Base-by-base conservation (phyloP, 108 stramenopile species). In the Cyclotella atomus region DNA sequence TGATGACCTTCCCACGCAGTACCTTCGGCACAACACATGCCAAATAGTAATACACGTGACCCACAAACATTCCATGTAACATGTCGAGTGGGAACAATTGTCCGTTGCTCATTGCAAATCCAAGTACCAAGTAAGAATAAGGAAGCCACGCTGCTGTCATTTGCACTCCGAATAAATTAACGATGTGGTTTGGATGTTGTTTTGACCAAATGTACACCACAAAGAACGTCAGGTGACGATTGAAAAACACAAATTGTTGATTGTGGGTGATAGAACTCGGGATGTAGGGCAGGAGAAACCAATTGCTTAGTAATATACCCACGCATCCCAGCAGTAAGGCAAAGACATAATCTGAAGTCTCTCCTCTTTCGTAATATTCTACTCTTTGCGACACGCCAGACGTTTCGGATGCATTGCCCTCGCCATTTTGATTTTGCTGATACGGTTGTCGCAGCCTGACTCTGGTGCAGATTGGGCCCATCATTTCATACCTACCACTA, bases 11-110 rank as follows among this genome's bases (percentile, higher is more conserved):
- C 55, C 68, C 61, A 14, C 73, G 73, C 69, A 81, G 36, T 3
- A 81, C 71, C 57, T 28, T 32, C 0, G 83, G 83, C n/a, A 81
- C 83, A 16, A 84, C 75, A 24, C 65, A 80, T 8, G 79, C 64
- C 54, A 84, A 65, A 47, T 73, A 84, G 17, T 72, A 84, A 56
- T 84, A 84, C 0, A 84, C 2, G 54, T 84, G 83, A 4, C 83
- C 83, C 14, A 84, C 65, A n/a, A 81, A 54, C 62, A 84, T 81
- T 32, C 83, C 83, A 77, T 84, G 83, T 0, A 84, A 16, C 29
- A 84, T 79, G 44, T 74, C 78, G 30, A 74, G 25, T 16, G 76
- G 76, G 44, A 77, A 16, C n/a, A 30, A 23, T 65, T 70, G 50
- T n/a, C 75, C 75, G 33, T 77, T 64, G 29, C 64, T 77, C 50